Evolutionary conservation across 176 grass and related monocot genomes (phyloP), one percentile per base, ranked within the genome.

Genomic region (Bromus sterilis): DNA sequence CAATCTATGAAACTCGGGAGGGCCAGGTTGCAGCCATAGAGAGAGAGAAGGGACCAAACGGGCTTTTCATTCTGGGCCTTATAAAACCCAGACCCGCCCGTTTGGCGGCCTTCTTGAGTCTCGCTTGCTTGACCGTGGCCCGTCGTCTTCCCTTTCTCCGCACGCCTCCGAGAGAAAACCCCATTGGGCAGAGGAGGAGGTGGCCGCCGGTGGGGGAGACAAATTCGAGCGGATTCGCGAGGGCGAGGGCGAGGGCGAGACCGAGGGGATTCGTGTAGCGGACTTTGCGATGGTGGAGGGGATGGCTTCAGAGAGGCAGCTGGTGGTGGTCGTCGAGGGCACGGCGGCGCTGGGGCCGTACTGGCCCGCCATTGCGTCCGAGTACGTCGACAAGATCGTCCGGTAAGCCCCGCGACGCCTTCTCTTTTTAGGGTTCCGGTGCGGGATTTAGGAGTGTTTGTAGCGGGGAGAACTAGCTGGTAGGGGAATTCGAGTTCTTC

Each of bases 371-470:
- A 88, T 95, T 35, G 65, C 70, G 48, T 68, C 86, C 53, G 96
- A 99, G 48, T 99, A 93, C 73, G 36, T 99, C 67, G 93, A 93
- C 64, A 99, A 99, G 91, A 99, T 99, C 73, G 81, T 99, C 71
- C 86, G 96, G 96, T 99, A 66, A 32, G 51, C n/a, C 44, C 18
- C 9, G 35, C 23, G 35, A 6, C 21, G 28, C 2, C 10, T 42
- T 62, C 8, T 24, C 3, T 60, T 59, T 55, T 58, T 78, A 63
- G 34, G 24, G 56, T 37, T 61, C 46, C 35, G 7, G 13, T 9
- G 44, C 16, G 25, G 23, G 12, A 35, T n/a, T 15, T 62, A 7
- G 28, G 48, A 4, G 36, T 29, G 32, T 8, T 9, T 46, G 25
- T 8, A 31, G 32, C 2, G 55, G 33, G 25, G 1, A 4, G 33